Evolutionary conservation across 495 filamentous ascomycete genomes (phyloP), one percentile per base, ranked within the genome.

Genomic region (Lasiosphaeria ovina): DNA sequence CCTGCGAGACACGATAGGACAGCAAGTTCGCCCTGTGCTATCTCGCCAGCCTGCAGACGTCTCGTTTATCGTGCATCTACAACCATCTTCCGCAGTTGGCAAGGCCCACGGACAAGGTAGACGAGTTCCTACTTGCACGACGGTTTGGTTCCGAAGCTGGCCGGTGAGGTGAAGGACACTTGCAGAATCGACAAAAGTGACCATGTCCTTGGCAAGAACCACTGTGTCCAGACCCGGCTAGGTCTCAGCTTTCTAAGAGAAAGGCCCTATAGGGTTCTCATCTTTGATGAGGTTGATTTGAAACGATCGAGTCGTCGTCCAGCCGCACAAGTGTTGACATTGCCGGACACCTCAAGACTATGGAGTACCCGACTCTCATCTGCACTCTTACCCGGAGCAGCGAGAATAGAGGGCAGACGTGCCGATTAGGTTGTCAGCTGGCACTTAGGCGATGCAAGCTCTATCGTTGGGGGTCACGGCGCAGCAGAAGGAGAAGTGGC

Each of bases 21-120:
- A 50, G n/a, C 10, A 9, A 24, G 12, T 8, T 36, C 24, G 16
- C 34, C 45, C 40, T 33, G 32, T 42, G 7, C 6, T 38, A 38
- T 61, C 44, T 51, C 51, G 59, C 17, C 34, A 51, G 45, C 33
- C 57, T 10, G 16, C 58, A 54, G 64, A 52, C 16, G 35, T 61
- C 47, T 64, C 40, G 36, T 56, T 57, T 56, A 40, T 65, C 58
- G 51, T 60, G 53, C 16, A 12, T 51, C 54, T 47, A n/a, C 12
- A n/a, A 11, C 16, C 44, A n/a, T 47, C 44, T 16, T 6, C 36
- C 17, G 36, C 35, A 32, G 47, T 24, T 9, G 40, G 45, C 24
- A 51, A 34, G 34, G 33, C 9, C 35, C 9, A 32, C 45, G 17
- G 9, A 8, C 12, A 51, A 17, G 0, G 51, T 14, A 6, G 33